Evolutionary conservation across 108 stramenopile genomes (phyloP).

Genomic region (Stephanodiscus triporus): DNA sequence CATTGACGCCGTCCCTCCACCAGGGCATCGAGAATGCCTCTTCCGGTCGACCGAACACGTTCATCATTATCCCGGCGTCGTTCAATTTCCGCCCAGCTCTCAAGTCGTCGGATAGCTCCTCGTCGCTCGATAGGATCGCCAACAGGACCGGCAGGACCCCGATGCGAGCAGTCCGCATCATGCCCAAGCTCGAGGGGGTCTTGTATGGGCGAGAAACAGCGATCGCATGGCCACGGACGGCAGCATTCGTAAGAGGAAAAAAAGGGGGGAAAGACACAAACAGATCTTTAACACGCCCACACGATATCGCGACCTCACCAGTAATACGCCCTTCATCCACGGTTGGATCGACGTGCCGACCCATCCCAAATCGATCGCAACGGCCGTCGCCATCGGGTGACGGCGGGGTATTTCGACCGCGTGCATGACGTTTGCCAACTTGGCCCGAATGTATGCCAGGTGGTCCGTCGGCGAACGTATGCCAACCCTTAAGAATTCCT

Average conservation of each 20-base stretch:
- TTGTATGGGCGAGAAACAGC: not conserved
- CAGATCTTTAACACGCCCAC: no score
- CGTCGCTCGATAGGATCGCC: slow-evolving; percentile 37
- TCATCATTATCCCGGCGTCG: slow-evolving; percentile 39
- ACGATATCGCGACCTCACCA: not conserved
- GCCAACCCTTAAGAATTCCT: slow-evolving; percentile 18
- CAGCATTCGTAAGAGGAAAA: no score
- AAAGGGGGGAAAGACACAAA: no score
- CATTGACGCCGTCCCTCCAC: slow-evolving; percentile 17
- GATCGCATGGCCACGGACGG: no score
- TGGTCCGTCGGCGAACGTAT: slow-evolving; percentile 24
- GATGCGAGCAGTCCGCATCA: slow-evolving; percentile 32
- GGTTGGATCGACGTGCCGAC: slow-evolving; percentile 44
- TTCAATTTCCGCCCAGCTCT: slow-evolving; percentile 18
- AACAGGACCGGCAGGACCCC: slow-evolving; percentile 39
- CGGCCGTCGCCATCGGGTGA: slow-evolving; percentile 26
- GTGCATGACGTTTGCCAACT: slow-evolving; percentile 51
- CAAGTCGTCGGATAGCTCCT: slow-evolving; percentile 22
- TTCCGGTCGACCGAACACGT: slow-evolving; percentile 25
- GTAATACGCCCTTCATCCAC: slow-evolving; percentile 27
- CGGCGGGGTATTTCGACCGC: slow-evolving; percentile 32
- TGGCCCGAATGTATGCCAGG: slow-evolving; percentile 40
- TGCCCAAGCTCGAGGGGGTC: slow-evolving; percentile 33
- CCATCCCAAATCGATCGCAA: slow-evolving; percentile 50
- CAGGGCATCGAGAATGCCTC: slow-evolving; percentile 38